phyloP scores from a whole-genome alignment of 768 basidiomycete genomes.

The Tylopilus subfusipes region DNA sequence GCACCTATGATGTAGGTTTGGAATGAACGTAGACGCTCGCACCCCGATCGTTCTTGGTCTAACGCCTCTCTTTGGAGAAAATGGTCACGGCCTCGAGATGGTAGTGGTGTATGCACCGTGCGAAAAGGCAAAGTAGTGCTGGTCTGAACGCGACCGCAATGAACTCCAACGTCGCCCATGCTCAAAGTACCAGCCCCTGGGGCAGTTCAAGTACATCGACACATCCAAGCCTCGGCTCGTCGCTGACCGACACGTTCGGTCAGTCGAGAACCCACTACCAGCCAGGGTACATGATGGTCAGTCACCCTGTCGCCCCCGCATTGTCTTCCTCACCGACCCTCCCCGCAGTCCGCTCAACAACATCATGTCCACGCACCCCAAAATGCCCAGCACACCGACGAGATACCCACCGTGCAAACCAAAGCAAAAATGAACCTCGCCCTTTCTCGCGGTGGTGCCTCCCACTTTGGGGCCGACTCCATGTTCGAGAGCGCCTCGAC shows the following conservation, averaged over 20 bases:
- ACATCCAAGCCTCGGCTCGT: constrained; percentile 41
- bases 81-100: no score
- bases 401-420: constrained; percentile 70
- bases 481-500: constrained; percentile 69
- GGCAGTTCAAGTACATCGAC: constrained; percentile 43
- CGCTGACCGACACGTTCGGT: constrained; percentile 63
- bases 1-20: no score
- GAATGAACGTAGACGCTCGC: no score
- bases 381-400: constrained; percentile 62
- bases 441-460: constrained; percentile 57
- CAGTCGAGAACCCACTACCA: constrained; percentile 78
- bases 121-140: not conserved
- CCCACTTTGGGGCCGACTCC: constrained; percentile 79
- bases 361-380: constrained; percentile 53
- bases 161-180: constrained; percentile 32
- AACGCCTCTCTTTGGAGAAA: no score
- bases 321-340: not conserved
- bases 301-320: constrained; percentile 19
- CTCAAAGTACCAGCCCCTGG: constrained; percentile 52
- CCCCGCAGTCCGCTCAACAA: constrained; percentile 58
- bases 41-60: no score
- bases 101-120: not conserved
- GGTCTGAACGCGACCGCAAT: constrained; percentile 8
- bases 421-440: constrained; percentile 78
- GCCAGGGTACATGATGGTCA: constrained; percentile 75